A percentile compares a stretch with the other conserved stretches of the same genome.
phyloP scores from a whole-genome alignment of 768 basidiomycete species.

The Tylopilus sp. region DNA sequence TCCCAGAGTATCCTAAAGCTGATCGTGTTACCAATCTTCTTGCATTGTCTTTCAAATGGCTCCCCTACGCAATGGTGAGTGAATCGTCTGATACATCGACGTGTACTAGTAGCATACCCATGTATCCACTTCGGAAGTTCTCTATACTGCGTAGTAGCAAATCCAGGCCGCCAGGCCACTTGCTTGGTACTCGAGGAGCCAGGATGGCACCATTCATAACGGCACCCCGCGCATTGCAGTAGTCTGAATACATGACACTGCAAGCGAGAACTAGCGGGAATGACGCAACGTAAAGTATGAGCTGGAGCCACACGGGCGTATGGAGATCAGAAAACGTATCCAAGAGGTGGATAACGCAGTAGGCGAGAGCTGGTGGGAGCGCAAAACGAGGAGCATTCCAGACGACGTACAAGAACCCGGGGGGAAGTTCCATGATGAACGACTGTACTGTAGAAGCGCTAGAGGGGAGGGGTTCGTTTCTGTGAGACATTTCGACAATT shows the following conservation, averaged over 20 bases:
- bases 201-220: constrained; percentile 26
- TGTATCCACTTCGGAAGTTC: constrained; percentile 26
- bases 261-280: constrained; percentile 22
- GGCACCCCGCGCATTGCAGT: constrained; percentile 13
- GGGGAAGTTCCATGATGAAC: constrained; percentile 29
- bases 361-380: constrained; percentile 16
- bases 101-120: constrained; percentile 23
- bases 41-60: constrained; percentile 18
- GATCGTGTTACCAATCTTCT: constrained; percentile 31
- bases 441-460: background rate
- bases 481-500: background rate
- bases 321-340: constrained; percentile 3
- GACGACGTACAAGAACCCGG: constrained; percentile 29
- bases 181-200: constrained; percentile 32
- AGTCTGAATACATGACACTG: constrained; percentile 12
- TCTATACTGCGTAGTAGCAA: constrained; percentile 22
- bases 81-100: background rate
- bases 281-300: constrained; percentile 18
- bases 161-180: constrained; percentile 37
- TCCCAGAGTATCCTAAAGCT: constrained; percentile 37
- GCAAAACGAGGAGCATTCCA: constrained; percentile 24
- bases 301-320: constrained; percentile 16
- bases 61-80: constrained; percentile 25
- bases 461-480: background rate
- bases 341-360: constrained; percentile 14